phyloP scores from a whole-genome alignment of 148 eudicot genomes.

The Vaccinium vitisidaea region DNA sequence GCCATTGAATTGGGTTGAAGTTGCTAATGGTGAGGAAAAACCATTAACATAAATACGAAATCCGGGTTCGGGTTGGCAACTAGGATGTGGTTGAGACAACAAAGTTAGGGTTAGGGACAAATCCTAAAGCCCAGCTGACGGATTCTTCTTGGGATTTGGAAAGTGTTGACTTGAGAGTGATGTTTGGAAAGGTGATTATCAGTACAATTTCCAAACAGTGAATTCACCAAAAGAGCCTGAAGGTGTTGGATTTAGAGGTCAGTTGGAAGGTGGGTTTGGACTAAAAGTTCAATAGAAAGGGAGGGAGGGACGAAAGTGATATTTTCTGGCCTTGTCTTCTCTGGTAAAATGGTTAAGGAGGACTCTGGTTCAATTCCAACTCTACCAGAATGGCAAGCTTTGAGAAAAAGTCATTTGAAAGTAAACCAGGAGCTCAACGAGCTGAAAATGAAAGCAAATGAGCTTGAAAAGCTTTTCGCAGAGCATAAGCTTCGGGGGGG shows the following conservation, averaged over 20 bases:
- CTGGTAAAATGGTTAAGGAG: constrained; percentile 38
- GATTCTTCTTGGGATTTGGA: background rate
- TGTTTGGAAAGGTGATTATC: constrained; percentile 22
- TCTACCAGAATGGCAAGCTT: constrained; percentile 46
- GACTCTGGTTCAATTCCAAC: constrained; percentile 36
- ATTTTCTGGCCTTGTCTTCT: constrained; percentile 25
- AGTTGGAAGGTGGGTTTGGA: constrained; percentile 20
- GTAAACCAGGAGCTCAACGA: constrained; percentile 48
- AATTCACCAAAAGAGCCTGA: constrained; percentile 15
- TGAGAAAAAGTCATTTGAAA: constrained; percentile 59
- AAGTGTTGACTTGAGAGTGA: constrained; percentile 25
- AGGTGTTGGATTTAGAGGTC: constrained; percentile 28
- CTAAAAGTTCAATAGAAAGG: constrained; percentile 22
- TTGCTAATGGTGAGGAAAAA: background rate
- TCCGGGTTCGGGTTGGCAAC: background rate
- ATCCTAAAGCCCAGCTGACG: too few relatives aligned
- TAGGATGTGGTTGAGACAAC: constrained; percentile 20
- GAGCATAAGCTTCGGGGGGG: constrained; percentile 60
- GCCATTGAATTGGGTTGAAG: constrained; percentile 70
- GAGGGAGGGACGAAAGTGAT: constrained; percentile 32
- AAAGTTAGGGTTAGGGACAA: too few relatives aligned
- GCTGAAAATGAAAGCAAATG: constrained; percentile 78
- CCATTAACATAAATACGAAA: too few relatives aligned
- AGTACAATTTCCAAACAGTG: background rate
- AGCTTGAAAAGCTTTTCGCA: constrained; percentile 93